phyloP scores from a whole-genome alignment of 2,329 filamentous ascomycete species.

The Chrysoporthe austroafricana region DNA sequence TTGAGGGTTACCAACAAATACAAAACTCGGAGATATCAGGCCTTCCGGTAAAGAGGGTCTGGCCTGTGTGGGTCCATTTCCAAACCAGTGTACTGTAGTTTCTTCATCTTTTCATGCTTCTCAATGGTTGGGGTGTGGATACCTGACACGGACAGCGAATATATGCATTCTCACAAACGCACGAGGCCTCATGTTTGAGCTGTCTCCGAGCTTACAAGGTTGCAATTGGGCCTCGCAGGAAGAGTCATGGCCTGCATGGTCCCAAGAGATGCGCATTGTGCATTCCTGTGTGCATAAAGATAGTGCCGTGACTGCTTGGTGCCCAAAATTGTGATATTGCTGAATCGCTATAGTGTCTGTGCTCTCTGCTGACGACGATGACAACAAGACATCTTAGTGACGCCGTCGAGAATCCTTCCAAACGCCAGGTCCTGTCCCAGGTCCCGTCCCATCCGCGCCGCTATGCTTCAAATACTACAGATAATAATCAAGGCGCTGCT shows the following conservation, averaged over 20 bases:
- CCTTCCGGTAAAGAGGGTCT: not conserved
- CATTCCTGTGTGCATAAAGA: not conserved
- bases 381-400: not conserved
- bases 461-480: slow-evolving; percentile 20
- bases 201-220: not conserved
- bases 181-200: not conserved
- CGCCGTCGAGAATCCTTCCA: not conserved
- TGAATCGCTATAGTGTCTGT: not conserved
- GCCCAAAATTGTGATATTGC: not conserved
- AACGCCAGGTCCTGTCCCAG: slow-evolving; percentile 5
- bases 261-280: not conserved
- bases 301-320: not conserved
- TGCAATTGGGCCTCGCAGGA: not conserved
- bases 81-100: slow-evolving; percentile 22
- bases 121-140: slow-evolving; percentile 19
- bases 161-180: slow-evolving; percentile 20
- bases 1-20: slow-evolving; percentile 2
- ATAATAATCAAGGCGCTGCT: not conserved
- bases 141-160: slow-evolving; percentile 27
- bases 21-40: not conserved
- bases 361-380: not conserved
- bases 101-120: slow-evolving; percentile 23
- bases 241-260: not conserved
- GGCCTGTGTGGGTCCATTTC: slow-evolving; percentile 5
- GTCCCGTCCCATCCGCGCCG: slow-evolving; percentile 8